Evolutionary conservation across 2,329 filamentous ascomycete species (phyloP).

Genomic region (Ophiostoma triangulosporum): DNA sequence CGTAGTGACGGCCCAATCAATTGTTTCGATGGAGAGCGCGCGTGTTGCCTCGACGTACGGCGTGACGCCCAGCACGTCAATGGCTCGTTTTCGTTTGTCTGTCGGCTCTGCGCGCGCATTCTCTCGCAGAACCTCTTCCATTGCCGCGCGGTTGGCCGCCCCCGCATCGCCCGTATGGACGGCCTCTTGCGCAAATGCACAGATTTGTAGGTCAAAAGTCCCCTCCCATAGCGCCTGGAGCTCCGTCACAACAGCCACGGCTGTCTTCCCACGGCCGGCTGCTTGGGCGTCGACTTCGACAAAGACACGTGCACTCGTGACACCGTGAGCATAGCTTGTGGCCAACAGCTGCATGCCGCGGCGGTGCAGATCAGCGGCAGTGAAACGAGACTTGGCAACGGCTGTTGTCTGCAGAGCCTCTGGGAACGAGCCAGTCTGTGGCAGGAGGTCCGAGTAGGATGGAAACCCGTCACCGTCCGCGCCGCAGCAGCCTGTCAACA

Average conservation of each 20-base stretch:
- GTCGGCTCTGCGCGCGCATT: slow-evolving; percentile 4
- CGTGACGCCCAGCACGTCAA: slow-evolving; percentile 52
- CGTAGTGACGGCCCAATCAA: slow-evolving; percentile 46
- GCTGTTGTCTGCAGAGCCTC: slow-evolving; percentile 44
- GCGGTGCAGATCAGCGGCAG: slow-evolving; percentile 45
- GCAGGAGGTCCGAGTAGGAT: slow-evolving; percentile 43
- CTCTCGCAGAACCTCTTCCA: slow-evolving; percentile 21
- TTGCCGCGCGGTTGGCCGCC: slow-evolving; percentile 35
- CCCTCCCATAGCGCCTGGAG: slow-evolving; percentile 41
- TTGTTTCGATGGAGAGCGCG: slow-evolving; percentile 38
- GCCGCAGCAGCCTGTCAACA: slow-evolving; percentile 29
- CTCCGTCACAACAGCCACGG: slow-evolving; percentile 36
- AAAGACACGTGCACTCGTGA: slow-evolving; percentile 57
- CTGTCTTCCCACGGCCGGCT: slow-evolving; percentile 16
- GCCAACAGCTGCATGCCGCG: slow-evolving; percentile 52
- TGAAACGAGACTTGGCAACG: slow-evolving; percentile 50
- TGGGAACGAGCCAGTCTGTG: slow-evolving; percentile 45
- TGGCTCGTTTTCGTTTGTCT: slow-evolving; percentile 11
- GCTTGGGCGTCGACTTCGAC: slow-evolving; percentile 57
- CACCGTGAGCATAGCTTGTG: slow-evolving; percentile 49
- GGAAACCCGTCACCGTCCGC: slow-evolving; percentile 10
- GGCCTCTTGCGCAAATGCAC: slow-evolving; percentile 57
- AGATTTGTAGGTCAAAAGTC: slow-evolving; percentile 49
- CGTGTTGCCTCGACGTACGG: slow-evolving; percentile 52
- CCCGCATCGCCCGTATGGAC: slow-evolving; percentile 43